Base-by-base conservation (phyloP, 2,329 filamentous ascomycete species). In the Hymenoscyphus salicellus region DNA sequence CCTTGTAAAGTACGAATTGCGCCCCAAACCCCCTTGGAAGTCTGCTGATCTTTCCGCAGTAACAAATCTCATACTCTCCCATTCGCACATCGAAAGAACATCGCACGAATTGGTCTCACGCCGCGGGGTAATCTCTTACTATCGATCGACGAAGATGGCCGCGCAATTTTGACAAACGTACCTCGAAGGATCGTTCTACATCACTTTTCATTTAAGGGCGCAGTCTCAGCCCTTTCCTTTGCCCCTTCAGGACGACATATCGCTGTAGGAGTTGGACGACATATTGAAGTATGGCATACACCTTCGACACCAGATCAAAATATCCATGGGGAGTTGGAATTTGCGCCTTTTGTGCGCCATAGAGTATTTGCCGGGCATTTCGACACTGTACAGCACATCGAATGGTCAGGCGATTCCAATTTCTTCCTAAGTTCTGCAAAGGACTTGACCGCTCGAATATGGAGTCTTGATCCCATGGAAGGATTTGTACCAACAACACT, bases 401-500 rank as follows among this genome's bases (percentile, higher is more conserved):
- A 96, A 75, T 99, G 96, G 95, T 98, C 95, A 8, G 90, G 87
- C 77, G 96, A 99, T 79, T 97, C 94, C 14, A 85, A 95, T 30
- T 99, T 99, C 81, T 94, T 99, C 77, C 83, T 99, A 62, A 97
- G 89, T 67, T 86, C 94, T 2, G 94, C 93, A 20, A 97, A 93
- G 76, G 95, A 99, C 74, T 79, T 98, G 77, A 98, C 93, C 0
- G 90, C 92, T 46, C 86, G 93, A 75, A 91, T 99, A 86, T 99
- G 94, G 94, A 98, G 93, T 76, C 80, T 97, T 70, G 85, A 96
- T 70, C 84, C 88, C 0, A 92, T 97, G 73, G 91, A 94, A 66
- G 91, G 90, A 1, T 98, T 98, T 77, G 86, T 88, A 59, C 93
- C 94, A 0, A 99, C 95, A 1, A 92, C 93, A 17, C 80, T 99